These are phyloP conservation scores for Colletotrichum brevisporum DNA, from an alignment of 2,329 filamentous ascomycete genomes.

Conservation along the genomic window DNA sequence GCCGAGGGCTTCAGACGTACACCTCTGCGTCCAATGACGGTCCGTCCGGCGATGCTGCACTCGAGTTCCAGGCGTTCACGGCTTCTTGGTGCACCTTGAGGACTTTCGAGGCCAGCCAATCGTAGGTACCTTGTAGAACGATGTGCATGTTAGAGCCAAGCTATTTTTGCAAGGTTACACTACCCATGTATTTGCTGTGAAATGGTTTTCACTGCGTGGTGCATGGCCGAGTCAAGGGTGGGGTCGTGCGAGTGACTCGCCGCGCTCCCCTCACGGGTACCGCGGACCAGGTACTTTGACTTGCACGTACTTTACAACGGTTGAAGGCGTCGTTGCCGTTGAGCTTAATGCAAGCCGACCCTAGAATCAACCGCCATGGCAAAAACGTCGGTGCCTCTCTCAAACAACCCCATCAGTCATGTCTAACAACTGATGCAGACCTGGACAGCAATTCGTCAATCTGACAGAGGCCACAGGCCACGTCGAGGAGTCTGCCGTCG, in stretches of 20 bases:
- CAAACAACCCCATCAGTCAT: neutral
- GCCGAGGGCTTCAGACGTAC: too few species aligned
- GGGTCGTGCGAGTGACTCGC: conserved; percentile 5
- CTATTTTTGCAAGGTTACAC: too few species aligned
- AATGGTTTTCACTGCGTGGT: too few species aligned
- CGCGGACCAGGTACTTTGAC: neutral
- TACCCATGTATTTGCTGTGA: too few species aligned
- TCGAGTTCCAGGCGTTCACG: too few species aligned
- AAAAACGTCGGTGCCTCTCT: neutral
- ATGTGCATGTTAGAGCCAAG: too few species aligned
- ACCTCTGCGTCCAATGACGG: too few species aligned
- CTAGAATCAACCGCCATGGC: neutral
- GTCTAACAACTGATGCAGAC: too few species aligned
- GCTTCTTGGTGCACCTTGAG: too few species aligned
- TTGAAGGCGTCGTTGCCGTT: neutral
- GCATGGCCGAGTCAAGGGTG: conserved; percentile 11
- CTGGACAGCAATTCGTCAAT: conserved; percentile 6
- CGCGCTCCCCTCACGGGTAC: neutral
- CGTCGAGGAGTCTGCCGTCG: conserved; percentile 3
- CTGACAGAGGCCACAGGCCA: neutral
- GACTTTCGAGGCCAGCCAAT: too few species aligned
- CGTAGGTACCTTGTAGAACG: too few species aligned
- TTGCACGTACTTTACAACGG: neutral
- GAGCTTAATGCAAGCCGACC: neutral
- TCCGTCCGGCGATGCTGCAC: too few species aligned